A percentile compares a stretch with the other conserved stretches of the same genome.
phyloP scores from a whole-genome alignment of 768 basidiomycete species.

The Dentipellis fragilis region DNA sequence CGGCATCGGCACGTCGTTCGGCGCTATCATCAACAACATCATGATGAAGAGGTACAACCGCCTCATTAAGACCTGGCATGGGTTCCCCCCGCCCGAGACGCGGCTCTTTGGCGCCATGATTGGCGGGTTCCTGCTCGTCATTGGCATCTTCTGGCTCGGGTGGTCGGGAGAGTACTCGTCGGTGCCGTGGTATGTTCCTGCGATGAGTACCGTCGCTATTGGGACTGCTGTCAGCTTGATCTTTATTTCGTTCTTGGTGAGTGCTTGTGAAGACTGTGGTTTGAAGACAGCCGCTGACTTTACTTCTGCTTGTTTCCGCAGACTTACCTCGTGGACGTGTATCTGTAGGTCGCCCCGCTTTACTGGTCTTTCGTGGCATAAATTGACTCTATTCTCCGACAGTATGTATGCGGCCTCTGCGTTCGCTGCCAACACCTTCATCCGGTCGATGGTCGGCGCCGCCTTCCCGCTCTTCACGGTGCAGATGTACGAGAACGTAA shows the following conservation, averaged over 20 bases:
- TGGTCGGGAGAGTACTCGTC: constrained; percentile 5
- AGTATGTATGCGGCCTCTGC: constrained; percentile 7
- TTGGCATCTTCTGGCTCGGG: constrained; percentile 4
- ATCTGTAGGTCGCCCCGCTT: neutral
- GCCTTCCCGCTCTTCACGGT: constrained; percentile 6
- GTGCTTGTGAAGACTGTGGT: neutral
- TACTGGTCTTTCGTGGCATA: neutral
- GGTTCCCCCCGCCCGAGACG: constrained; percentile 4
- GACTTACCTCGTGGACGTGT: constrained; percentile 8
- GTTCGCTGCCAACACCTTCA: constrained; percentile 4
- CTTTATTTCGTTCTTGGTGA: constrained; percentile 6
- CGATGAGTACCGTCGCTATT: constrained; percentile 1
- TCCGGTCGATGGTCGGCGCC: neutral
- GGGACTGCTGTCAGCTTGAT: neutral
- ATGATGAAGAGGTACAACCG: neutral
- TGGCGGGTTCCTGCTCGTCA: neutral
- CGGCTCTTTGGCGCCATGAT: constrained; percentile 3
- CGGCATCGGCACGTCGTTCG: constrained; percentile 1
- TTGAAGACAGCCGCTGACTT: neutral
- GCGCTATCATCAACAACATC: neutral
- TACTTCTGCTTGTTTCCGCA: neutral
- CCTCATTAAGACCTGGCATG: constrained; percentile 3
- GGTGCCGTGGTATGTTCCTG: constrained; percentile 7
- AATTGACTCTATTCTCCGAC: neutral
- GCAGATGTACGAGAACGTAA: constrained; percentile 2